A percentile compares a stretch with the other conserved stretches of the same genome.
Evolutionary conservation across 148 eudicot species (phyloP).

Genomic region (Silene uniflora): DNA sequence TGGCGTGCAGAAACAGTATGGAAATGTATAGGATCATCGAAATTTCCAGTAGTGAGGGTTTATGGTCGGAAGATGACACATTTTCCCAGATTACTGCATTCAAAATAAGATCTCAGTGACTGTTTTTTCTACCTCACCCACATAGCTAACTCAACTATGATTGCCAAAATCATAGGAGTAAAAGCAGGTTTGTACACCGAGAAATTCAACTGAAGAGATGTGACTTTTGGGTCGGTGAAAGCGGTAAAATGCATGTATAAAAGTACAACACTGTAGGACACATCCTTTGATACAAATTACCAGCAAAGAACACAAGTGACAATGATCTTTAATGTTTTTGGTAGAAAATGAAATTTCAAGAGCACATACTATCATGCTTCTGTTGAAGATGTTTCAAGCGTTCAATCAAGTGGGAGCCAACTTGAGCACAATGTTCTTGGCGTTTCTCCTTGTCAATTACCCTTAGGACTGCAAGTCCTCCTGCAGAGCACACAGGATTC

Average conservation of each 20-base stretch:
- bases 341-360: slow-evolving; percentile 5
- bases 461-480: slow-evolving; percentile 91
- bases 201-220: neutral
- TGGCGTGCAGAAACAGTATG: neutral
- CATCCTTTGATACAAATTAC: too few species aligned
- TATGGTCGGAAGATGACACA: neutral
- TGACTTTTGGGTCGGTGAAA: neutral
- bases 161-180: neutral
- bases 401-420: slow-evolving; percentile 77
- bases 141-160: neutral
- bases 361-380: slow-evolving; percentile 68
- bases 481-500: slow-evolving; percentile 96
- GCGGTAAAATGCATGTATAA: neutral
- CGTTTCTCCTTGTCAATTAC: slow-evolving; percentile 90
- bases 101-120: neutral
- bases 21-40: neutral
- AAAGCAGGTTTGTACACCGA: neutral
- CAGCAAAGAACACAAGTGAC: too few species aligned
- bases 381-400: slow-evolving; percentile 67
- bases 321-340: neutral
- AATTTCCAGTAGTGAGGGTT: neutral
- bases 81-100: neutral
- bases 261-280: too few species aligned
- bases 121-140: neutral
- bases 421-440: slow-evolving; percentile 79